Base-by-base conservation (phyloP, 148 eudicot species). In the Cornus kousa region DNA sequence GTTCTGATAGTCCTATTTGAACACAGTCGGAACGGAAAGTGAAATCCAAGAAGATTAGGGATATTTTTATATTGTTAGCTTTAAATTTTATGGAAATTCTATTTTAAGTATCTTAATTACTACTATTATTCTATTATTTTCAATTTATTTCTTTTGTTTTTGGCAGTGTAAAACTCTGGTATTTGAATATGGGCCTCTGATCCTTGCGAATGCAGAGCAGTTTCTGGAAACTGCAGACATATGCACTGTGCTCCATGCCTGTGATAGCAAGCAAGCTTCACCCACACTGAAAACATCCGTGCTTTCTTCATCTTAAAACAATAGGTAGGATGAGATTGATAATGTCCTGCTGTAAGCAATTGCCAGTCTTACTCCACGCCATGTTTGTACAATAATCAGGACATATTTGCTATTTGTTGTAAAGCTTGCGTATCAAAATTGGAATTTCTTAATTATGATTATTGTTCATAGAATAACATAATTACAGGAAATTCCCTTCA, bases 161-260 rank as follows among this genome's bases (percentile, higher is more conserved):
- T 68, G 66, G 60, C 95, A 96, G 99, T 96, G 99, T 59, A 94
- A 96, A 86, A 75, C 69, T 19, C 32, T 94, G 81, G 95, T 96
- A 12, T 89, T 94, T 70, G 94, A 96, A 73, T 96, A 84, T 33
- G 91, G 90, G 19, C 99, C 99, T 0, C 5, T 91, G 72, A 74
- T 96, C 77, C 85, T 96, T 0, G 64, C 79, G 23, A 84, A 88
- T 67, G 90, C 93, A 2, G 89, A 86, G 81, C 84, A 90, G 69
- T 89, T 89, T 67, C 84, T 96, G 37, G 93, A 94, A 81, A 83
- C 76, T 64, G 71, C 76, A 17, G 97, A 96, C 83, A 74, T 96
- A 67, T 96, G 99, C 86, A 68, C 82, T 79, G 73, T 83, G 74
- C 79, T 94, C 82, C 99, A 88, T 83, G 94, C 91, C 43, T 96